phyloP scores from a whole-genome alignment of 2,329 filamentous ascomycete species.

The Hymenotorrendiella dingleyae region DNA sequence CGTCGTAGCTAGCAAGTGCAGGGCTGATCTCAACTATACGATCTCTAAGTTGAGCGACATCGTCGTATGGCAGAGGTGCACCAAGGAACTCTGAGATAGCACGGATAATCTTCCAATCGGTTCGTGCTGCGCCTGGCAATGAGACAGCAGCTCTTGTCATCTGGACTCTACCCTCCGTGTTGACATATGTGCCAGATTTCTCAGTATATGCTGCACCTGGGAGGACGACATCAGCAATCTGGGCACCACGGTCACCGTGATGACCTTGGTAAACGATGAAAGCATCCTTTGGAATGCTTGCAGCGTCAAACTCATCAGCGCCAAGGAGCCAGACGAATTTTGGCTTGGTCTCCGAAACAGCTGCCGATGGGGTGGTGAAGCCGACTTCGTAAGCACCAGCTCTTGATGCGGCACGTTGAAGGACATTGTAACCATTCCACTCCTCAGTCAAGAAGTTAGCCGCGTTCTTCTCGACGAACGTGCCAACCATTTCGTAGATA shows the following conservation, averaged over 20 bases:
- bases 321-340: conserved; percentile 97
- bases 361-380: conserved; percentile 78
- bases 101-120: conserved; percentile 98
- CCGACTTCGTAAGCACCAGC: conserved; percentile 93
- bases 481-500: conserved; percentile 84
- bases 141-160: conserved; percentile 86
- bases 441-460: conserved; percentile 80
- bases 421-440: conserved; percentile 97
- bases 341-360: conserved; percentile 76
- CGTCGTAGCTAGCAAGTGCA: conserved; percentile 80
- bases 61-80: conserved; percentile 83
- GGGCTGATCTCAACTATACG: conserved; percentile 95
- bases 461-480: conserved; percentile 90
- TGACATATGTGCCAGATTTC: conserved; percentile 93
- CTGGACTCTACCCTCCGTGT: conserved; percentile 95
- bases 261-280: conserved; percentile 98
- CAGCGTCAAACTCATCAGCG: conserved; percentile 80
- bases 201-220: conserved; percentile 95
- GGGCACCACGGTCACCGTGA: conserved; percentile 89
- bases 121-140: conserved; percentile 80
- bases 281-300: conserved; percentile 88
- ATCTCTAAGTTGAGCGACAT: conserved; percentile 81
- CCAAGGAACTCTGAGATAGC: conserved; percentile 88
- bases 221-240: conserved; percentile 88
- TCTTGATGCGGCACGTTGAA: conserved; percentile 88